Percentiles rank a stretch among this genome's conserved stretches.
Conservation (phyloP, 257 asterid genomes). For the Orobanche coerulescens region DNA sequence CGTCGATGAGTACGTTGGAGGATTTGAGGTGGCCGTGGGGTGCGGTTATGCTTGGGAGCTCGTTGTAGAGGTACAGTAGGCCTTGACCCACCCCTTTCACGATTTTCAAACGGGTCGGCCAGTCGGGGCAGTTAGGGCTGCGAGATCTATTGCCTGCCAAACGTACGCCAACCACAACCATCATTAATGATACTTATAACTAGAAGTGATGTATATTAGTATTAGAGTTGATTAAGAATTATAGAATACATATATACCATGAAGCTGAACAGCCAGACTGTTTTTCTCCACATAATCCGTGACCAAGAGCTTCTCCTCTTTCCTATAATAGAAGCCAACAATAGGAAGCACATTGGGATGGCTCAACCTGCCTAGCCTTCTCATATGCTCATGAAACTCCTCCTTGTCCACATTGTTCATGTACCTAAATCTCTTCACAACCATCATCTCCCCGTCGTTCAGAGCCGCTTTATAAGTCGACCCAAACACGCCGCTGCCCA, state of each 20-base stretch:
- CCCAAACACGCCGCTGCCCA: slow-evolving; percentile 78
- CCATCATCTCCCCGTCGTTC: slow-evolving; percentile 37
- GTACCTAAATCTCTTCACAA: slow-evolving; percentile 74
- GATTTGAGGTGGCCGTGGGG: slow-evolving; percentile 94
- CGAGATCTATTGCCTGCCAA: slow-evolving; percentile 53
- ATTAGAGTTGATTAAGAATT: background rate
- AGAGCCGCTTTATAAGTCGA: slow-evolving; percentile 76
- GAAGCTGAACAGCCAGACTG: slow-evolving; percentile 80
- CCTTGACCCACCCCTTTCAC: slow-evolving; percentile 72
- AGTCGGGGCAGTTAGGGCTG: slow-evolving; percentile 40
- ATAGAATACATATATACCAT: slow-evolving; percentile 34
- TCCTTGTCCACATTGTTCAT: slow-evolving; percentile 68
- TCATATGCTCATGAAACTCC: slow-evolving; percentile 88
- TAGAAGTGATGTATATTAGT: too few species aligned
- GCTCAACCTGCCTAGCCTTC: slow-evolving; percentile 63
- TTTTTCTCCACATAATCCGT: slow-evolving; percentile 41
- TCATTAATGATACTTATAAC: too few species aligned
- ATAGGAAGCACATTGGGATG: slow-evolving; percentile 65
- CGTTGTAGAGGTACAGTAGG: slow-evolving; percentile 53
- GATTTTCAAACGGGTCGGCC: slow-evolving; percentile 68
- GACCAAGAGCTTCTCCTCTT: slow-evolving; percentile 87
- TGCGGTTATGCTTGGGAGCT: slow-evolving; percentile 74
- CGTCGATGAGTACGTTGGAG: slow-evolving; percentile 70
- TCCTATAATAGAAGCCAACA: slow-evolving; percentile 73
- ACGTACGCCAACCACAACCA: too few species aligned